Evolutionary conservation across 2,329 filamentous ascomycete genomes (phyloP).

Genomic region (Cordyceps militaris): DNA sequence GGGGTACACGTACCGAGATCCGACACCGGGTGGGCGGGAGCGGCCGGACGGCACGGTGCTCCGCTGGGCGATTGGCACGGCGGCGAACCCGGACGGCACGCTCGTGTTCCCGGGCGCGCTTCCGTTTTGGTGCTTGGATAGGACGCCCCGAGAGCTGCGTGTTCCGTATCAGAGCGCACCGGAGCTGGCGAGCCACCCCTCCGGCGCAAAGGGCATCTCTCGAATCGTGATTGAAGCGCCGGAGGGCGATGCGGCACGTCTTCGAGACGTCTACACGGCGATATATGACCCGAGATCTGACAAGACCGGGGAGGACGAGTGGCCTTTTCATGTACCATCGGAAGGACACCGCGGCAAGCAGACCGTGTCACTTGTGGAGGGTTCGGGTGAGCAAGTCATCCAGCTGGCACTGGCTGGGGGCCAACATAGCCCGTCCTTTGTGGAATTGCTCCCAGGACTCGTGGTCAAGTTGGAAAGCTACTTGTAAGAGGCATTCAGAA

Average conservation of each 20-base stretch:
- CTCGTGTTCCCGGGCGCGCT: constrained; percentile 38
- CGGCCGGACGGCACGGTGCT: constrained; percentile 49
- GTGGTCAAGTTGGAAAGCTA: constrained; percentile 15
- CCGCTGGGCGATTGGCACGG: constrained; percentile 51
- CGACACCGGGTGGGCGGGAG: constrained; percentile 45
- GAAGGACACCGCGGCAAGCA: constrained; percentile 11
- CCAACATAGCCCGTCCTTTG: constrained; percentile 13
- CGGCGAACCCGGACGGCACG: constrained; percentile 21
- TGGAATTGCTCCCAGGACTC: constrained; percentile 18
- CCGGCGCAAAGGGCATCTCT: constrained; percentile 43
- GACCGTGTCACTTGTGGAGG: neutral
- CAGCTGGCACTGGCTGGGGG: constrained; percentile 15
- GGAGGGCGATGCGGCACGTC: constrained; percentile 15
- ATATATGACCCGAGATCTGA: constrained; percentile 18
- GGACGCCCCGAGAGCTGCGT: constrained; percentile 47
- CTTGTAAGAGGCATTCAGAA: neutral
- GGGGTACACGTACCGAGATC: constrained; percentile 39
- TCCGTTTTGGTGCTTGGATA: constrained; percentile 62
- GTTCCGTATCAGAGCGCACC: constrained; percentile 37
- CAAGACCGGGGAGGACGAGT: neutral
- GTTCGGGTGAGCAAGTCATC: constrained; percentile 8
- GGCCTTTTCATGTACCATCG: constrained; percentile 16
- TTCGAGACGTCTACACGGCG: constrained; percentile 22
- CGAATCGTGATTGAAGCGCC: constrained; percentile 33
- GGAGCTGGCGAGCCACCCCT: constrained; percentile 38